Base-by-base conservation (phyloP, 441 rosid genomes). In the Daphne laureola region DNA sequence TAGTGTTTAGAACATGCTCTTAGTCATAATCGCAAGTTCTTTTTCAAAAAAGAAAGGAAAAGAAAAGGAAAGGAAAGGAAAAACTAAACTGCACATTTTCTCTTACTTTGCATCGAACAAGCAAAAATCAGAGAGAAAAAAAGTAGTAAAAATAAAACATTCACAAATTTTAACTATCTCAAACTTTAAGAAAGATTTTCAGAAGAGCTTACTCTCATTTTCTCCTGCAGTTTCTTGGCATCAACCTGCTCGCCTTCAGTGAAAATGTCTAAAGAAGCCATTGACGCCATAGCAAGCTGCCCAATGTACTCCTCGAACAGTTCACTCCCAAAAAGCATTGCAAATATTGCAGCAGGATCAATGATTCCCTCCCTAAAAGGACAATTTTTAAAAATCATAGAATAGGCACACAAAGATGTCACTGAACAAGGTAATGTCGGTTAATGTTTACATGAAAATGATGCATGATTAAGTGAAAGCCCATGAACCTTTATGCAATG, bases 321-420 rank as follows among this genome's bases (percentile, higher is more conserved):
- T 67, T 92, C 98, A 53, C 98, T 92, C 52, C 98, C 98, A 62
- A 92, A 92, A 41, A 92, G 97, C 98, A 89, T 86, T 1, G 98
- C 98, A 66, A 89, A 92, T 55, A 92, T 83, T 41, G 84, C 97
- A 8, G 98, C 98, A 57, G 97, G 97, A 58, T 92, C 97, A 1
- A 92, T 84, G 58, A 86, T 92, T 54, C 88, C 81, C 23, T 92
- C 98, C 5, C 98, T 92, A 78, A 68, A 78, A 68, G n/a, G 17
- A 68, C 53, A 53, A 58, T 45, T 51, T 48, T 49, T 46, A 60
- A 50, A 56, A 67, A 53, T 54, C 27, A 23, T 46, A 55, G 41
- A 50, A 57, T 16, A 31, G 17, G 4, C 15, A 40, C 5, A 57
- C 43, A 51, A 12, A 51, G 8, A 46, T 52, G 26, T 5, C 38